phyloP scores from a whole-genome alignment of 129 eudicot species.

The Lactuca sativa region DNA sequence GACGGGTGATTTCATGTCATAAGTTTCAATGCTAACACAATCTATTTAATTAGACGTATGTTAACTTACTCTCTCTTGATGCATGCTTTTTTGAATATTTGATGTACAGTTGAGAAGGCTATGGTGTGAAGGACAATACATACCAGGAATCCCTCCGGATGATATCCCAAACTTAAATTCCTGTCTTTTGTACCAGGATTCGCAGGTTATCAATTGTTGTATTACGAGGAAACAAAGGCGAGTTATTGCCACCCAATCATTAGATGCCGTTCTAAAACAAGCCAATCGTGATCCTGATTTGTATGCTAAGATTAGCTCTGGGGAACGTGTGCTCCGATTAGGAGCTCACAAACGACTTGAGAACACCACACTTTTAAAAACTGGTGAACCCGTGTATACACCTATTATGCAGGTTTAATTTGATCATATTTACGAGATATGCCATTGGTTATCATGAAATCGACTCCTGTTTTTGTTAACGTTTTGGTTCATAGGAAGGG shows the following conservation, averaged over 20 bases:
- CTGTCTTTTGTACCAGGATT: constrained; percentile 82
- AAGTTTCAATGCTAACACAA: too few relatives aligned
- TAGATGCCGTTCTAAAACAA: constrained; percentile 53
- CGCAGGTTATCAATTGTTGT: constrained; percentile 93
- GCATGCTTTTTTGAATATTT: neutral
- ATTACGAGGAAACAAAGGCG: constrained; percentile 77
- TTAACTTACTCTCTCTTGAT: neutral
- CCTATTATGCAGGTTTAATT: constrained; percentile 83
- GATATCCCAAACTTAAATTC: constrained; percentile 68
- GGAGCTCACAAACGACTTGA: constrained; percentile 67
- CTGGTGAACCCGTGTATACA: constrained; percentile 81
- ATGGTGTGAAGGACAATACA: constrained; percentile 83
- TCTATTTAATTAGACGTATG: neutral
- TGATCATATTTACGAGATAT: neutral
- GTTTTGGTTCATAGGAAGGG: constrained; percentile 60
- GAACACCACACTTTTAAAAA: constrained; percentile 66
- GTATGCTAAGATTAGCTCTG: constrained; percentile 67
- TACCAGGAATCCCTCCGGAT: constrained; percentile 82
- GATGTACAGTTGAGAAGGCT: constrained; percentile 78
- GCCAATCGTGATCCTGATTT: constrained; percentile 40
- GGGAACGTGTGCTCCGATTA: constrained; percentile 74
- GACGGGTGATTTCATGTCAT: too few relatives aligned
- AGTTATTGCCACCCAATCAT: constrained; percentile 61
- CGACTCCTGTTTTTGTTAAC: neutral
- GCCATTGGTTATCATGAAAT: neutral